A percentile compares a stretch with the other conserved stretches of the same genome.
These are phyloP conservation scores for Termitomyces sp. DNA, from an alignment of 768 basidiomycete species.

Conservation along the genomic window DNA sequence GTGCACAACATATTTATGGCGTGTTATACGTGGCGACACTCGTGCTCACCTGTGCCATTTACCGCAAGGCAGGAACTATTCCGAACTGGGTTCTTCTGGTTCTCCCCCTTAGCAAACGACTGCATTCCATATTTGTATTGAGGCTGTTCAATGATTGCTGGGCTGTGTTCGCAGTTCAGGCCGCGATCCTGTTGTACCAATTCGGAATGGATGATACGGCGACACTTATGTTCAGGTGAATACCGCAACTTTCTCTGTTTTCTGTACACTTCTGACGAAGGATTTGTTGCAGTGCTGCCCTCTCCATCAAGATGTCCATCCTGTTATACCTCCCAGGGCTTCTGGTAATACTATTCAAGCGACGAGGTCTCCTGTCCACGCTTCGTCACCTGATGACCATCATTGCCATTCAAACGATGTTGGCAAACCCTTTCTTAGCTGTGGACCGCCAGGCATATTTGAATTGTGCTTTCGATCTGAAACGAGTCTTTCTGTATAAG, in stretches of 20 bases:
- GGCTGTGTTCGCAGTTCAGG: slow-evolving; percentile 64
- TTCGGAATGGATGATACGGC: slow-evolving; percentile 56
- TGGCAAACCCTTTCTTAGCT: slow-evolving; percentile 70
- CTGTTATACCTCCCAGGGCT: slow-evolving; percentile 89
- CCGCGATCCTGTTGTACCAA: slow-evolving; percentile 65
- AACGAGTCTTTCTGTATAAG: slow-evolving; percentile 84
- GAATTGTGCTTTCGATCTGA: slow-evolving; percentile 78
- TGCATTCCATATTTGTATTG: slow-evolving; percentile 91
- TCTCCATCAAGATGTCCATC: slow-evolving; percentile 95
- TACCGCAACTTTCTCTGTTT: neutral
- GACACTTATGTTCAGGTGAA: slow-evolving; percentile 71
- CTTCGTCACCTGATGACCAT: slow-evolving; percentile 48
- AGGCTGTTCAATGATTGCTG: slow-evolving; percentile 96
- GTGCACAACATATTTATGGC: slow-evolving; percentile 79
- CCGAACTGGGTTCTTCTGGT: slow-evolving; percentile 73
- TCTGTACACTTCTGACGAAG: neutral
- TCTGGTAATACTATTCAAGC: slow-evolving; percentile 77
- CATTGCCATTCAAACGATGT: slow-evolving; percentile 46
- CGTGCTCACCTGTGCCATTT: slow-evolving; percentile 62
- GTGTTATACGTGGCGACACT: slow-evolving; percentile 69
- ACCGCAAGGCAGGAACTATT: slow-evolving; percentile 51
- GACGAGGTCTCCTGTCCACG: slow-evolving; percentile 53
- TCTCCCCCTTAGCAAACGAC: slow-evolving; percentile 84
- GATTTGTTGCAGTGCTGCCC: slow-evolving; percentile 50
- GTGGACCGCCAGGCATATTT: slow-evolving; percentile 63